Conservation (phyloP, 768 basidiomycete genomes). For the Russula abietina region DNA sequence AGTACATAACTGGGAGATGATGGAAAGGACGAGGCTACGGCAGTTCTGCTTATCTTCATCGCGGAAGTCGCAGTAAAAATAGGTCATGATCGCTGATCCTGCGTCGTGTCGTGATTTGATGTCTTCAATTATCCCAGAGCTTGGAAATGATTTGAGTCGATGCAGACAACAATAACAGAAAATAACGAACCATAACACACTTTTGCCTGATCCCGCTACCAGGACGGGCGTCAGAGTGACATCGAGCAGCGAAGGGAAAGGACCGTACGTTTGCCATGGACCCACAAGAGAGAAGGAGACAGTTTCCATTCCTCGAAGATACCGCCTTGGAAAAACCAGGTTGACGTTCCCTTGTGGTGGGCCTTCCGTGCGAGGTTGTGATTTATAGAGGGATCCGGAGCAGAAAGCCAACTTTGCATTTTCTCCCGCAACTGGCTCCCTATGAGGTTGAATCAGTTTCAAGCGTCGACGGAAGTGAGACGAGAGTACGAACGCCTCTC, state of each 20-base stretch:
- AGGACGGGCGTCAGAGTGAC: too few relatives aligned
- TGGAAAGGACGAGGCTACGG: background rate
- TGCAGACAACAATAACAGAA: background rate
- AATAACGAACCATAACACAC: background rate
- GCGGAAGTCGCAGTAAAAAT: background rate
- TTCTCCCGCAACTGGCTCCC: background rate
- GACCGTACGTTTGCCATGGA: background rate
- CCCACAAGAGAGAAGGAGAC: background rate
- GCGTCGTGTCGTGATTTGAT: background rate
- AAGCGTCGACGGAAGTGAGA: background rate
- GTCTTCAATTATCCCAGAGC: background rate
- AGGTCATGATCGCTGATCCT: background rate
- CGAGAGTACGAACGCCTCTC: background rate
- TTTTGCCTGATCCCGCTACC: conserved; percentile 1
- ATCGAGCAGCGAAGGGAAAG: background rate
- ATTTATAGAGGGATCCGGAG: background rate
- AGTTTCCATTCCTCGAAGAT: background rate
- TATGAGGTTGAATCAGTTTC: too few relatives aligned
- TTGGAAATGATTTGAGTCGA: background rate
- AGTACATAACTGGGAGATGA: background rate
- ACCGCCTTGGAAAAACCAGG: conserved; percentile 2
- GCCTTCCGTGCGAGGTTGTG: background rate
- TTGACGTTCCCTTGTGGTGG: background rate
- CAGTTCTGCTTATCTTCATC: background rate
- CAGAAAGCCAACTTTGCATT: background rate